phyloP scores from a whole-genome alignment of 2,329 filamentous ascomycete species.

The Lithohypha guttulata region DNA sequence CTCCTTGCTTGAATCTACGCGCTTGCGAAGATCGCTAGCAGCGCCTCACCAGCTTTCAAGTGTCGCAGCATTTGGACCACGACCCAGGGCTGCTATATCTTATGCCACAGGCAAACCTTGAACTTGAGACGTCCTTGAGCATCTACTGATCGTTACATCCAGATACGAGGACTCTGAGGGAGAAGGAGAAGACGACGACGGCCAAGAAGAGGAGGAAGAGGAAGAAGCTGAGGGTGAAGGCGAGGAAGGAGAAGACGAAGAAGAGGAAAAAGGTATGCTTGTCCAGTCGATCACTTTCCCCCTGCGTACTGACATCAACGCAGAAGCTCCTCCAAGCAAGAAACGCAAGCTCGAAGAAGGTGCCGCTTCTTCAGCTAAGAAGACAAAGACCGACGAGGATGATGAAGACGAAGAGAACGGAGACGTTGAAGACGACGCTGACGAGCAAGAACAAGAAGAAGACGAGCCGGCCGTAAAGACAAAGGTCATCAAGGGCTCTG shows the following conservation, averaged over 20 bases:
- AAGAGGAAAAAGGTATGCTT: conserved; percentile 9
- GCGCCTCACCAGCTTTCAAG: too few relatives aligned
- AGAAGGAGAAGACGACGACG: conserved; percentile 29
- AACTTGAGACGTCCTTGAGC: background rate
- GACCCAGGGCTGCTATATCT: background rate
- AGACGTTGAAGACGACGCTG: conserved; percentile 14
- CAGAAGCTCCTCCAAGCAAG: conserved; percentile 14
- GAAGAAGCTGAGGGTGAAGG: conserved; percentile 7
- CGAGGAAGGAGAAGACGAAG: background rate
- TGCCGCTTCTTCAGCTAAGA: conserved; percentile 15
- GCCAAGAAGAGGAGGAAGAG: conserved; percentile 23
- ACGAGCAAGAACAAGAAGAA: conserved; percentile 18
- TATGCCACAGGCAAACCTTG: conserved; percentile 1
- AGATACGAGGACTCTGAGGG: conserved; percentile 27
- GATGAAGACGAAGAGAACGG: conserved; percentile 14
- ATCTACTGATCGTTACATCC: background rate
- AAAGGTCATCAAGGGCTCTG: conserved; percentile 15
- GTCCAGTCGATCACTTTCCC: background rate
- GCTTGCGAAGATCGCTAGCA: too few relatives aligned
- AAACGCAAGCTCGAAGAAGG: conserved; percentile 22
- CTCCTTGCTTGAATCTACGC: too few relatives aligned
- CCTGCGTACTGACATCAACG: background rate
- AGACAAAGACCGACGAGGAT: conserved; percentile 14
- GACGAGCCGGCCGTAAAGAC: conserved; percentile 21
- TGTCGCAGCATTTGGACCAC: too few relatives aligned